A percentile compares a stretch with the other conserved stretches of the same genome.
These are phyloP conservation scores for Globisporangium emineosum DNA, from an alignment of 352 stramenopile species.

Conservation along the genomic window DNA sequence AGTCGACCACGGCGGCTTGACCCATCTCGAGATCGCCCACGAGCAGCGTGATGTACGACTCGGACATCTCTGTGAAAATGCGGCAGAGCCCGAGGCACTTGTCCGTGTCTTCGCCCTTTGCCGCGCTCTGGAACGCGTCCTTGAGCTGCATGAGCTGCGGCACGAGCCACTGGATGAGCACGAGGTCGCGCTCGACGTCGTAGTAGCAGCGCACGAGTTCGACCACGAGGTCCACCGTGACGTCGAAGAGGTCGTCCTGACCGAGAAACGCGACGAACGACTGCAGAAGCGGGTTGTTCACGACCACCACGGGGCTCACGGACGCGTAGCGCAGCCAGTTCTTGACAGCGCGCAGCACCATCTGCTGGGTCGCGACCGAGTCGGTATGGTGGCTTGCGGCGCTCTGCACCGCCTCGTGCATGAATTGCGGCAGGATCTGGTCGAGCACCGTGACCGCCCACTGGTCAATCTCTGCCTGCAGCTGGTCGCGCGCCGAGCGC, in stretches of 20 bases:
- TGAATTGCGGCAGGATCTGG: slow-evolving; percentile 66
- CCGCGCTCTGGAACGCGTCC: slow-evolving; percentile 45
- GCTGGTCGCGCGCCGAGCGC: slow-evolving; percentile 36
- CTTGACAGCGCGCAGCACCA: slow-evolving; percentile 53
- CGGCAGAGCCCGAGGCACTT: slow-evolving; percentile 75
- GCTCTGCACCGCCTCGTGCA: slow-evolving; percentile 54
- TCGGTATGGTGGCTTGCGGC: slow-evolving; percentile 15
- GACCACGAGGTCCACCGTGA: slow-evolving; percentile 76
- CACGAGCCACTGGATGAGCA: slow-evolving; percentile 75
- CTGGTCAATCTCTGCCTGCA: slow-evolving; percentile 59
- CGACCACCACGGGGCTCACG: slow-evolving; percentile 36
- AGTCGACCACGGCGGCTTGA: slow-evolving; percentile 67
- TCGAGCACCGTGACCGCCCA: slow-evolving; percentile 61
- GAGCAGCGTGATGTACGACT: slow-evolving; percentile 81
- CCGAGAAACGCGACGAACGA: slow-evolving; percentile 59
- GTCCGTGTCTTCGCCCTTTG: slow-evolving; percentile 66
- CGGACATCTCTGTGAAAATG: slow-evolving; percentile 89
- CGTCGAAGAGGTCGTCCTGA: slow-evolving; percentile 83
- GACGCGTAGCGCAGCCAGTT: slow-evolving; percentile 65
- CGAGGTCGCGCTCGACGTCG: slow-evolving; percentile 36
- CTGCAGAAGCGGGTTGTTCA: slow-evolving; percentile 68
- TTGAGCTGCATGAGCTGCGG: slow-evolving; percentile 70
- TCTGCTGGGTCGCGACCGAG: slow-evolving; percentile 39
- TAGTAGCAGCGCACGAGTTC: slow-evolving; percentile 71
- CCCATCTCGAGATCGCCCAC: slow-evolving; percentile 55